Base-by-base conservation (phyloP, 2,329 filamentous ascomycete species). In the Botrytis fabae region DNA sequence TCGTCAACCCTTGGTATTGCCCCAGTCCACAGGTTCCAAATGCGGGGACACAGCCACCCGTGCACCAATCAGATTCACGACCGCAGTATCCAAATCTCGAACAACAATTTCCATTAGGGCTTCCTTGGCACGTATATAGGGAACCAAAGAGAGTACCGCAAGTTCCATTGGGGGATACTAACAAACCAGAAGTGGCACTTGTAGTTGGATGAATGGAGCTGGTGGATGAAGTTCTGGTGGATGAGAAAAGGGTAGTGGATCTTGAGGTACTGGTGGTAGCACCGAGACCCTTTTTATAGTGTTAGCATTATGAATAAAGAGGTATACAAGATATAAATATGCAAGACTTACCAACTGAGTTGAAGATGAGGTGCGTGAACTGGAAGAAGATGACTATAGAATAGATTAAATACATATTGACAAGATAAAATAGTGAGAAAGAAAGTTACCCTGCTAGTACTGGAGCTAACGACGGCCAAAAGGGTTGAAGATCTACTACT, bases 11-110 rank as follows among this genome's bases (percentile, higher is more conserved):
- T 38, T 48, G 22, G 35, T 38, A n/a, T 32, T 66, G 63, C 7
- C 6, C 44, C 4, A 66, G 32, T 38, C 63, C 63, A 25, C 51
- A 69, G 14, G 25, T 57, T 69, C 66, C 66, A 69, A 42, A 69
- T 12, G 25, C 12, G 28, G 48, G 51, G n/a, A 60, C 40, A 25
- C 66, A 60, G 14, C 66, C 66, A 25, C 10, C n/a, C 4, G 10
- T 51, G 32, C 66, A 69, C 48, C 35, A 60, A 14, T 60, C 66
- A 22, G 25, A 25, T 69, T 20, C 40, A 60, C 6, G 22, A 32
- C 51, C 66, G 22, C 66, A 69, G 6, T 9, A 40, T 40, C 66
- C 66, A 42, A 57, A 42, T 35, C 66, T 44, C n/a, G 51, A 69
- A n/a, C 66, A 60, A 60, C 66, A 69, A 35, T 42, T 60, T 32